Percentiles rank a stretch among this genome's conserved stretches.
These are phyloP conservation scores for Marvania coccoides DNA, from an alignment of 139 green algal genomes.

Conservation along the genomic window DNA sequence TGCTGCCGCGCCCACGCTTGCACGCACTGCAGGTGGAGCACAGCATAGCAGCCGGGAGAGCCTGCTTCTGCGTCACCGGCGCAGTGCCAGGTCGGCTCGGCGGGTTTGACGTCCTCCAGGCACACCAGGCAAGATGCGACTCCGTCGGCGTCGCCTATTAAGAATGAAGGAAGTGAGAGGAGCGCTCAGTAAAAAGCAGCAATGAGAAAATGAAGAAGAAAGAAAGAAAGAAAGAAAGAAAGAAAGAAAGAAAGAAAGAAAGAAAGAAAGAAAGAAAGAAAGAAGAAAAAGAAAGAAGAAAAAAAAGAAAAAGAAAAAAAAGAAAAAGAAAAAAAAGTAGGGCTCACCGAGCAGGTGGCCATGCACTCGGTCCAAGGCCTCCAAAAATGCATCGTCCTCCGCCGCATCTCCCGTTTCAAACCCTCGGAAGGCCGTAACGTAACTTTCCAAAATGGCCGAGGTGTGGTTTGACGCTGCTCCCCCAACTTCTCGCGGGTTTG, in stretches of 20 bases:
- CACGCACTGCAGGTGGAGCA: constrained; percentile 63
- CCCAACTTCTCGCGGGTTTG: neutral
- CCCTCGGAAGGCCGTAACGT: neutral
- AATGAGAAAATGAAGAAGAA: too few species aligned
- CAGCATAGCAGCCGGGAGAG: constrained; percentile 43
- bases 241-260: too few species aligned
- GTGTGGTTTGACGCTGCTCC: neutral
- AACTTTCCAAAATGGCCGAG: neutral
- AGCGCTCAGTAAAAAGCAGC: too few species aligned
- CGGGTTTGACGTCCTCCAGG: constrained; percentile 40
- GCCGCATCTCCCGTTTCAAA: neutral
- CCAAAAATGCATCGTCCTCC: neutral
- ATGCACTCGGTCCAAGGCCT: constrained; percentile 4
- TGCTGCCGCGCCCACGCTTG: constrained; percentile 65
- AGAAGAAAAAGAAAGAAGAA: too few species aligned
- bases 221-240: too few species aligned
- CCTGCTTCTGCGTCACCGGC: neutral
- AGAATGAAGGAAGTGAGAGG: too few species aligned
- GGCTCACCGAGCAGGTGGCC: neutral
- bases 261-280: too few species aligned
- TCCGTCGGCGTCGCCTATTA: neutral
- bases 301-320: too few species aligned
- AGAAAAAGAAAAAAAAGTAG: too few species aligned
- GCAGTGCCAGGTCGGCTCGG: constrained; percentile 61
- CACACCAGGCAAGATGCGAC: constrained; percentile 8